Base-by-base conservation (phyloP, 371 early-diverging fungal genomes). In the Mucor mucedo region DNA sequence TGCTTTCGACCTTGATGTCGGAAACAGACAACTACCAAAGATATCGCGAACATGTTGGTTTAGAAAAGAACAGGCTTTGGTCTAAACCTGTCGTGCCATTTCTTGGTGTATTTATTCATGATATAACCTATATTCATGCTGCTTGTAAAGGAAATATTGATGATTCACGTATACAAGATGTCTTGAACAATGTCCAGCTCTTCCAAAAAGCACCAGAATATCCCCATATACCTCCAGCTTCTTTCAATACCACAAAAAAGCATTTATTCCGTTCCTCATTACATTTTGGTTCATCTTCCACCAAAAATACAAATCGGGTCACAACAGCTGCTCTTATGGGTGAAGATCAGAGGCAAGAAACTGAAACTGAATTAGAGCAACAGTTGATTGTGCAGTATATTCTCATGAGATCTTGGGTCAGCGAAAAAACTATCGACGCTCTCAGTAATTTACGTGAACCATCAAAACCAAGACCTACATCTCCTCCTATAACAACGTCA, bases 61-160 rank as follows among this genome's bases (percentile, higher is more conserved):
- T 66, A 29, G 50, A 68, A 7, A 32, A 44, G 9, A 58, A 58
- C 4, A 42, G 56, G 5, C 69, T 55, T n/a, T 58, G 68, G 54
- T 28, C 60, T 14, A 65, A 84, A 40, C 90, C 92, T 4, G 78
- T 80, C 32, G 83, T 92, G 9, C 92, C 92, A 1, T 92, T 87
- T 68, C 55, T 92, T 11, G 91, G 92, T 13, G 82, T 88, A 5
- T 86, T 87, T 63, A 85, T 90, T n/a, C 89, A 90, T 72, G 92
- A 92, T 63, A 73, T 85, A 6, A 90, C 91, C 1, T 92, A 92
- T 66, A 65, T 91, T 21, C 45, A 78, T n/a, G 88, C 87, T 0
- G 84, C 86, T 2, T 76, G 79, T 41, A 87, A 88, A 66, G 81
- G 62, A 62, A 71, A 60, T 56, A 68, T 52, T n/a, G 68, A 77